Base-by-base conservation (phyloP, 1,139 yeast genomes). In the Yamadazyma conglobata region DNA sequence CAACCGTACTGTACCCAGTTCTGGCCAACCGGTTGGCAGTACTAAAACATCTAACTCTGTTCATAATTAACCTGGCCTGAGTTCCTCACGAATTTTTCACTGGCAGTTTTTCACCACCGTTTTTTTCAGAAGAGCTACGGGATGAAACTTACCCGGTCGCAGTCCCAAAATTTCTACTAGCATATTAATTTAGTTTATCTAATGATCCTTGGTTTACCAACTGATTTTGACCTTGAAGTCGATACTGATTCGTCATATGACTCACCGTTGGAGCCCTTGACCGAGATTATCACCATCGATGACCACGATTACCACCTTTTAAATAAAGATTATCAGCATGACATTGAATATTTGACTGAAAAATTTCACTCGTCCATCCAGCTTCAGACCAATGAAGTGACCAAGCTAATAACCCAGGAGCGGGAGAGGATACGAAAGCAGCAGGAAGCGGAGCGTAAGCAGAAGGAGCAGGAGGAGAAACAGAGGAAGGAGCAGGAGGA, bases 1-100 rank as follows among this genome's bases (percentile, higher is more conserved):
- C 74, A 20, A 85, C 89, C 26, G 86, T 73, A 28, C 93, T 82
- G 54, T 80, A 79, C 2, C 86, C 94, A 6, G 87, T 73, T 48
- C 77, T 84, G 25, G 66, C 50, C 14, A 56, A 50, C 5, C 52
- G 51, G n/a, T 40, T 21, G 7, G 30, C 32, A n/a, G 43, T 40
- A 33, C 44, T 38, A 19, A 44, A 43, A 14, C 18, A 36, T 34
- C 48, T 43, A 7, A 31, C 24, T 21, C 34, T 35, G 26, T 40
- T 35, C 47, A 43, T 43, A 4, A 2, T 23, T n/a, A 18, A 18
- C 3, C 6, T 9, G 6, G 12, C 15, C 19, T 12, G 8, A 22
- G 14, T 15, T 10, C 24, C 21, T n/a, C n/a, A n/a, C n/a, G n/a
- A n/a, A n/a, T n/a, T n/a, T n/a, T n/a, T n/a, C n/a, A n/a, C n/a